phyloP scores from a whole-genome alignment of 495 filamentous ascomycete species.

The Lepidopterella palustris region DNA sequence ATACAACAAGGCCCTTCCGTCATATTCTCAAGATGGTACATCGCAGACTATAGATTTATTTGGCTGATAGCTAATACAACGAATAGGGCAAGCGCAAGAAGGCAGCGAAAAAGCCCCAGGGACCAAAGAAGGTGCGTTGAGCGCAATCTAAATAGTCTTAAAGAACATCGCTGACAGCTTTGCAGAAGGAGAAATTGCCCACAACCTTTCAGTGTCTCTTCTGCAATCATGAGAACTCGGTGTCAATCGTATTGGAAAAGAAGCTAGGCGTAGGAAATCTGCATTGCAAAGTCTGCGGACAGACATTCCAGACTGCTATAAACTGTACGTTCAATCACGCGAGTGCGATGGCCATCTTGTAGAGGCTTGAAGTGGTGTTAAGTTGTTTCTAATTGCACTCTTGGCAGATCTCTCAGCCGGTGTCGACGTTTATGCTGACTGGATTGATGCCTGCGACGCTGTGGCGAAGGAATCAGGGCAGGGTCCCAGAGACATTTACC shows the following conservation, averaged over 20 bases:
- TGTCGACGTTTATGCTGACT: slow-evolving; percentile 95
- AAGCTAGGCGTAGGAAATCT: slow-evolving; percentile 78
- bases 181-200: slow-evolving; percentile 76
- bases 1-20: background rate
- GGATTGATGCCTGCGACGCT: slow-evolving; percentile 93
- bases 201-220: slow-evolving; percentile 92
- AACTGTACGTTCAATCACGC: slow-evolving; percentile 91
- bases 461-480: slow-evolving; percentile 51
- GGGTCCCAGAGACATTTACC: slow-evolving; percentile 7
- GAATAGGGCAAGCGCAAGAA: slow-evolving; percentile 85
- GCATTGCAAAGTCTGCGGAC: slow-evolving; percentile 86
- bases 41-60: background rate
- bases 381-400: background rate
- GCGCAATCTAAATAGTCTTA: no score
- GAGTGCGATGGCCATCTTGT: no score
- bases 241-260: slow-evolving; percentile 84
- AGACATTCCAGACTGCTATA: slow-evolving; percentile 83
- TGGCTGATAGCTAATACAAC: background rate
- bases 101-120: slow-evolving; percentile 74
- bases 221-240: slow-evolving; percentile 93
- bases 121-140: slow-evolving; percentile 69
- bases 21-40: background rate
- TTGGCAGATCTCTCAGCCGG: slow-evolving; percentile 75
- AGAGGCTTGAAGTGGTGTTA: background rate
- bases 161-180: slow-evolving; percentile 6